A percentile compares a stretch with the other conserved stretches of the same genome.
These are phyloP conservation scores for Bretschneidera sinensis DNA, from an alignment of 345 rosid genomes.

Conservation along the genomic window DNA sequence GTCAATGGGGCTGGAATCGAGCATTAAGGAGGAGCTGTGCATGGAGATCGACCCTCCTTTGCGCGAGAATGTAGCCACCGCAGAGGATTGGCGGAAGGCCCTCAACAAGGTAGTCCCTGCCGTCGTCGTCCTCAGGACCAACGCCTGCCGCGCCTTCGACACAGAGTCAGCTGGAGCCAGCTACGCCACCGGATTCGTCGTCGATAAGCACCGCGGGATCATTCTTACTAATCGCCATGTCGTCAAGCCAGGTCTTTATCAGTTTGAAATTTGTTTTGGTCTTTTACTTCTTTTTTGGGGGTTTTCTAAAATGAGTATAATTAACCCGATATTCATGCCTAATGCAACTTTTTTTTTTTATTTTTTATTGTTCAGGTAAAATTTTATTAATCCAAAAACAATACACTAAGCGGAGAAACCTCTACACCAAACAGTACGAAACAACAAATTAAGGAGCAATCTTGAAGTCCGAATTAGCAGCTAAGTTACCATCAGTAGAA, in stretches of 20 bases:
- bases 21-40: slow-evolving; percentile 52
- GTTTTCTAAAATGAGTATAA: background rate
- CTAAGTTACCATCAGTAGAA: too few relatives aligned
- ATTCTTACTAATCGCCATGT: slow-evolving; percentile 97
- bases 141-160: slow-evolving; percentile 88
- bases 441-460: too few relatives aligned
- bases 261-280: background rate
- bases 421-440: too few relatives aligned
- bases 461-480: too few relatives aligned
- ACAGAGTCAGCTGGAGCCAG: slow-evolving; percentile 76
- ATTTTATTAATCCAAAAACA: too few relatives aligned
- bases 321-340: too few relatives aligned
- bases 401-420: too few relatives aligned
- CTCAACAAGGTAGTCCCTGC: slow-evolving; percentile 78
- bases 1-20: too few relatives aligned
- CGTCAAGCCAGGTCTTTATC: slow-evolving; percentile 73
- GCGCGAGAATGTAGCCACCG: slow-evolving; percentile 52
- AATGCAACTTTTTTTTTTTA: too few relatives aligned
- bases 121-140: slow-evolving; percentile 79
- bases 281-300: background rate
- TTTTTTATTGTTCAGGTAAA: too few relatives aligned
- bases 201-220: slow-evolving; percentile 85
- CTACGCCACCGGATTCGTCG: slow-evolving; percentile 86
- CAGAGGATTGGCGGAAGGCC: slow-evolving; percentile 85
- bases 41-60: slow-evolving; percentile 60